These are phyloP conservation scores for Rhynchospora breviuscula DNA, from an alignment of 176 grass and related monocot species.

Conservation along the genomic window DNA sequence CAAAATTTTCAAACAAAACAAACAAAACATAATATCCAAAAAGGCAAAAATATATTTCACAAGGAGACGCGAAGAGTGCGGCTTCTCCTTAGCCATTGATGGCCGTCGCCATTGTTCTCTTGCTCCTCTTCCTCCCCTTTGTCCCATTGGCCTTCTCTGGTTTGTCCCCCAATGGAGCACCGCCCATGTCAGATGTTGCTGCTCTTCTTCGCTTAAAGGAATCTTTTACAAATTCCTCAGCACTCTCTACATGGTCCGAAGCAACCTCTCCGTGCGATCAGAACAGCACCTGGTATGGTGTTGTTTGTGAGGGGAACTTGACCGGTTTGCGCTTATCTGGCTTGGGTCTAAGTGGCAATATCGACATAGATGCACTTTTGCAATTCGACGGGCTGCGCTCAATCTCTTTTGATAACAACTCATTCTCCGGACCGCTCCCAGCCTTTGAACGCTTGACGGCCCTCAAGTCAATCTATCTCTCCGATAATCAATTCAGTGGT, in stretches of 20 bases:
- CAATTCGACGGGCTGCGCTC: slow-evolving; percentile 50
- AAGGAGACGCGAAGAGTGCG: neutral
- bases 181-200: slow-evolving; percentile 26
- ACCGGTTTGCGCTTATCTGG: slow-evolving; percentile 45
- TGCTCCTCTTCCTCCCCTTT: slow-evolving; percentile 7
- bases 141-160: neutral
- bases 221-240: slow-evolving; percentile 68
- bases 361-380: slow-evolving; percentile 50
- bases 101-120: slow-evolving; percentile 11
- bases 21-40: slow-evolving; percentile 22
- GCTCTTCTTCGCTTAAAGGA: slow-evolving; percentile 63
- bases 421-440: slow-evolving; percentile 53
- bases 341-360: slow-evolving; percentile 46
- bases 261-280: slow-evolving; percentile 26
- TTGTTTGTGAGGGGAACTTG: slow-evolving; percentile 49
- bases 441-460: slow-evolving; percentile 41
- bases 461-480: slow-evolving; percentile 70
- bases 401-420: slow-evolving; percentile 52
- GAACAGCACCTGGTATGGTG: slow-evolving; percentile 45
- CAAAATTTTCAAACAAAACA: slow-evolving; percentile 20
- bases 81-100: slow-evolving; percentile 34
- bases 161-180: neutral
- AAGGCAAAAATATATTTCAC: neutral
- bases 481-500: slow-evolving; percentile 58
- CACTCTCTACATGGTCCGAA: slow-evolving; percentile 60